phyloP scores from a whole-genome alignment of 225 moss, liverwort and hornwort genomes.

The Rhytidiadelphus loreus region DNA sequence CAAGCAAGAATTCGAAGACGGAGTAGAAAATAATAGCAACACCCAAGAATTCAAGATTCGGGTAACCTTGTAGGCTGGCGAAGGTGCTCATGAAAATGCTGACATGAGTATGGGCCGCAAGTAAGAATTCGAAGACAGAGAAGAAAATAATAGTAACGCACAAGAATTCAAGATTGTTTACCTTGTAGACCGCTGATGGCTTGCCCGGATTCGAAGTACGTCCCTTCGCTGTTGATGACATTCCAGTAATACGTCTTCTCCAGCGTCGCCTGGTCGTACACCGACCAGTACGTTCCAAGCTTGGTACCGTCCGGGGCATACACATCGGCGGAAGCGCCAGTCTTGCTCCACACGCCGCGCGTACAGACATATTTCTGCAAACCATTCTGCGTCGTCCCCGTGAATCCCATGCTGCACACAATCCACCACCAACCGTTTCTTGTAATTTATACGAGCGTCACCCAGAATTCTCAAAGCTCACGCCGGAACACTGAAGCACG shows the following conservation, averaged over 20 bases:
- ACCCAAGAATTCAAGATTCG: background rate
- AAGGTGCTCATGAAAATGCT: background rate
- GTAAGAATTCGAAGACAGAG: background rate
- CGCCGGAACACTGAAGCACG: background rate
- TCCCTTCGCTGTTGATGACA: constrained; percentile 17
- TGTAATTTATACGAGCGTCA: background rate
- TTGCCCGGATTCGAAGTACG: constrained; percentile 14
- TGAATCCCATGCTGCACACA: constrained; percentile 27
- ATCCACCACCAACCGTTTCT: background rate
- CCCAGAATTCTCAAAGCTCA: background rate
- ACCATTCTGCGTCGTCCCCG: background rate
- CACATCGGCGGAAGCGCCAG: constrained; percentile 8
- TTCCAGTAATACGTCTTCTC: constrained; percentile 14
- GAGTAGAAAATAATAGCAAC: background rate
- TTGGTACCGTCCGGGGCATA: background rate
- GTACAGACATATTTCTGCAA: constrained; percentile 11
- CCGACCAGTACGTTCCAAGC: constrained; percentile 15
- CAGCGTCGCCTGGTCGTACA: background rate
- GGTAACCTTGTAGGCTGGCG: background rate
- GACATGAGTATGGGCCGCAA: background rate
- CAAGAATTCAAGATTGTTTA: background rate
- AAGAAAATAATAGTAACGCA: background rate
- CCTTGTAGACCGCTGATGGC: constrained; percentile 29
- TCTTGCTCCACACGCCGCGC: constrained; percentile 1
- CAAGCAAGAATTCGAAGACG: background rate